Evolutionary conservation across 2,329 filamentous ascomycete species (phyloP), one percentile per base, ranked within the genome.

Genomic region (Zymoseptoria pseudotritici): DNA sequence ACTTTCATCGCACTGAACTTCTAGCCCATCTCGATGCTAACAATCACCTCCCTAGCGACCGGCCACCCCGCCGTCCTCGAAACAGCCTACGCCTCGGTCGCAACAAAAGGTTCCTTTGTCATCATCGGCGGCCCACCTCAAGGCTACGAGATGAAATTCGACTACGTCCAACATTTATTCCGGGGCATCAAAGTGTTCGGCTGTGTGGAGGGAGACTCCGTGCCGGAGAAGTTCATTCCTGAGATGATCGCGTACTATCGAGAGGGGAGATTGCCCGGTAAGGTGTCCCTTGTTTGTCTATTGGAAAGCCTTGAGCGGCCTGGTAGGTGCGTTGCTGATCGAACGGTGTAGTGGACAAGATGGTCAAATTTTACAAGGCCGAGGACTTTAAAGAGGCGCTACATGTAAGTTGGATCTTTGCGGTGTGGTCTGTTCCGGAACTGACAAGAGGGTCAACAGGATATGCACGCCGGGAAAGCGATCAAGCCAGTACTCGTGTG

Each of bases 111-210:
- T 1, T 75, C 76, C 58, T 71, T 80, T 19, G 72, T 81, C 0
- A 74, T 79, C 61, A 75, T 82, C 19, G 79, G 79, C 0, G 76
- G 76, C 0, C 73, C 74, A 53, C 68, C 71, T 1, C 66, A 71
- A 0, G 69, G 69, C 13, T 60, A 80, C 50, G 67, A 66, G 4
- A 63, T 81, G 5, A 74, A 76, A 13, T 71, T 80, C 1, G 63
- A 65, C 36, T 53, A 63, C 53, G 72, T 74, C 10, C 70, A 71
- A 24, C 74, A 79, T 57, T 74, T 81, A 70, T 71, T 71, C 19
- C 70, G 70, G 19, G 78, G 76, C 0, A 78, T 77, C 55, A 72
- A 74, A 53, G 76, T 79, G 19, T 75, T 77, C 2, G 78, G 78
- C 0, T 77, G 77, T 50, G 73, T 74, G 19, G 74, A 79, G 53